Base-by-base conservation (phyloP, 257 asterid genomes). In the Solanum habrochaites region DNA sequence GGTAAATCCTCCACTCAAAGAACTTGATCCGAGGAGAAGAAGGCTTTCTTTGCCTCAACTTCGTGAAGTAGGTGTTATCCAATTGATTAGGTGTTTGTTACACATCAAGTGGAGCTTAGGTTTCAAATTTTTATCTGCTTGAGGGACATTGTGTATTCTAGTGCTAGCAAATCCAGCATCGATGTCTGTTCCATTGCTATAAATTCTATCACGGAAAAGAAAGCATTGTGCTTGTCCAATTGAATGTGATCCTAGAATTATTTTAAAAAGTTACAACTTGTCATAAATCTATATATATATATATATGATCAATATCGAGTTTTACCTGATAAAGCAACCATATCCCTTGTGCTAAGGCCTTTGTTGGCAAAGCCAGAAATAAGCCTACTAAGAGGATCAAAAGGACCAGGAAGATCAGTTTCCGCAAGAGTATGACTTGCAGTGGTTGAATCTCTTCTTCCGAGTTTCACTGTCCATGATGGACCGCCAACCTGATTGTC, bases 21-120 rank as follows among this genome's bases (percentile, higher is more conserved):
- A 21, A 58, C 27, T 58, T 58, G 67, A 58, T 58, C 67, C 0
- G 67, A 58, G 21, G 21, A n/a, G 67, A 58, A 58, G 67, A 58
- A 47, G 56, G 15, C 56, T 47, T 47, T 47, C 56, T 47, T 47
- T 47, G 56, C 20, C 20, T 47, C 56, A 47, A 47, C 0, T 47
- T 47, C 56, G 14, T 47, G 56, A 4, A 47, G 56, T 47, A 47
- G 20, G 14, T 47, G 56, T 47, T 47, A 47, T 47, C 56, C 56
- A 47, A 47, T 4, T 47, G 56, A 47, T 47, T 86, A 0, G 94
- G 94, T 6, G 94, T 92, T 74, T 6, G 94, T 92, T 74, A 90
- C 86, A 90, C 70, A 85, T 92, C 94, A 6, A 90, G 91, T 1
- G 94, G 81, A 25, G 94, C 93, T 87, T 87, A 90, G 31, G 6